Evolutionary conservation across 139 green algal genomes (phyloP).

Genomic region (Coelastrella sp.): DNA sequence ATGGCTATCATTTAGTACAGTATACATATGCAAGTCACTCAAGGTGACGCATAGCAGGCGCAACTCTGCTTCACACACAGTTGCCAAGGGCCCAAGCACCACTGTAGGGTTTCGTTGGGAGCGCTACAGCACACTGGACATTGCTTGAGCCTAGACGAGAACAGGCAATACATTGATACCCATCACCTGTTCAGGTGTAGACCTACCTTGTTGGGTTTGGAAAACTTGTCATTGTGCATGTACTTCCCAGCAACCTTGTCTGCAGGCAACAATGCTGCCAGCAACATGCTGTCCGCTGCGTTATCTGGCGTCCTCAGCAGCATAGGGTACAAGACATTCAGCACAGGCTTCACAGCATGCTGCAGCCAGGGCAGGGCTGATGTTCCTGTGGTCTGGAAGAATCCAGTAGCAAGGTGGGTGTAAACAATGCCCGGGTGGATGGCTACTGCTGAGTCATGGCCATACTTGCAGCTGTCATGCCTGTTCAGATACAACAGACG

Average conservation of each 20-base stretch:
- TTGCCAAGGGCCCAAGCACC: too few relatives aligned
- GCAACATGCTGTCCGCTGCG: slow-evolving; percentile 58
- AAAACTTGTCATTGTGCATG: slow-evolving; percentile 42
- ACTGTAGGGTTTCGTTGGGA: too few relatives aligned
- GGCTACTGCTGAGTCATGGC: slow-evolving; percentile 53
- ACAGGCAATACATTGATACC: too few relatives aligned
- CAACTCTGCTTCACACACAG: too few relatives aligned
- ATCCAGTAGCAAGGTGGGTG: slow-evolving; percentile 65
- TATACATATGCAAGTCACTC: too few relatives aligned
- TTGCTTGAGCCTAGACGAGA: too few relatives aligned
- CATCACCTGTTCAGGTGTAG: too few relatives aligned
- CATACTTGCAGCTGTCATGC: slow-evolving; percentile 14
- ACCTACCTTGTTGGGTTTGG: slow-evolving; percentile 23
- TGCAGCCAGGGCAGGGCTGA: slow-evolving; percentile 36
- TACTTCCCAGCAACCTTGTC: slow-evolving; percentile 49
- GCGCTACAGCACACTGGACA: too few relatives aligned
- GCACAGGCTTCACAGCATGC: neutral
- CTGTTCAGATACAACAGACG: neutral
- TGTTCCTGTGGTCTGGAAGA: slow-evolving; percentile 25
- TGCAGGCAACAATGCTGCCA: slow-evolving; percentile 51
- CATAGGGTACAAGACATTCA: slow-evolving; percentile 43
- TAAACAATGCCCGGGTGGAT: slow-evolving; percentile 77
- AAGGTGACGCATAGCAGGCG: too few relatives aligned
- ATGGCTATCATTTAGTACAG: too few relatives aligned
- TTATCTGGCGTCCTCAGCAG: slow-evolving; percentile 50